phyloP scores from a whole-genome alignment of 768 basidiomycete genomes.

The Mrakia gelida region DNA sequence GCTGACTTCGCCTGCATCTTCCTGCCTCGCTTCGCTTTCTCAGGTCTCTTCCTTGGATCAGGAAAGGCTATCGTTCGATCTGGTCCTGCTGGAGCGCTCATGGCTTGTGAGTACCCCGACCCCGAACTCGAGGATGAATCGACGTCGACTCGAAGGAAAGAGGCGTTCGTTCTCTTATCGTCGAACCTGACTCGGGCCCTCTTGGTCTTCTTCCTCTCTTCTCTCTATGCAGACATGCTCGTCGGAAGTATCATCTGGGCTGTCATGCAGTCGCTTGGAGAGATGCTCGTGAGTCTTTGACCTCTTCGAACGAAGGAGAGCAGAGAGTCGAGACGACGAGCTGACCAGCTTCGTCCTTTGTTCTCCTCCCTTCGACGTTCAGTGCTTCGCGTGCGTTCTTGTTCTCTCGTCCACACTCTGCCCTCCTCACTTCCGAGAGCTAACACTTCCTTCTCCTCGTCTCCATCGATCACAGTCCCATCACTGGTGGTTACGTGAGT shows the following conservation, averaged over 20 bases:
- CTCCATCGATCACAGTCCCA: neutral
- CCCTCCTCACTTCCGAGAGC: neutral
- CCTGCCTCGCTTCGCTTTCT: slow-evolving; percentile 36
- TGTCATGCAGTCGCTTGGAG: neutral
- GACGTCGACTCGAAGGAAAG: neutral
- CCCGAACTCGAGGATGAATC: neutral
- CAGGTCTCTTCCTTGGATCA: slow-evolving; percentile 66
- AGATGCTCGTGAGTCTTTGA: neutral
- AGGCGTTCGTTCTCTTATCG: neutral
- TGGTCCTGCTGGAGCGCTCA: slow-evolving; percentile 60
- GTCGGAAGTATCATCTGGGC: neutral
- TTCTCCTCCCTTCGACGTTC: neutral
- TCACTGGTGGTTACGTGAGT: slow-evolving; percentile 37
- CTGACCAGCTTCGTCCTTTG: neutral
- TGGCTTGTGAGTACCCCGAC: slow-evolving; percentile 51
- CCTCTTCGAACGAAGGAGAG: neutral
- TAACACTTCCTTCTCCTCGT: neutral
- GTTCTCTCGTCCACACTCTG: neutral
- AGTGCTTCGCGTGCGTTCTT: neutral
- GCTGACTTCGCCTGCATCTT: too few species aligned
- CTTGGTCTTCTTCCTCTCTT: neutral
- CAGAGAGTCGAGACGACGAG: neutral
- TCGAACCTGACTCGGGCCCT: neutral
- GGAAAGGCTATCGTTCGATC: slow-evolving; percentile 58
- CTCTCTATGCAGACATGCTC: neutral